phyloP scores from a whole-genome alignment of 257 asterid species.

The Solanum arcanum region DNA sequence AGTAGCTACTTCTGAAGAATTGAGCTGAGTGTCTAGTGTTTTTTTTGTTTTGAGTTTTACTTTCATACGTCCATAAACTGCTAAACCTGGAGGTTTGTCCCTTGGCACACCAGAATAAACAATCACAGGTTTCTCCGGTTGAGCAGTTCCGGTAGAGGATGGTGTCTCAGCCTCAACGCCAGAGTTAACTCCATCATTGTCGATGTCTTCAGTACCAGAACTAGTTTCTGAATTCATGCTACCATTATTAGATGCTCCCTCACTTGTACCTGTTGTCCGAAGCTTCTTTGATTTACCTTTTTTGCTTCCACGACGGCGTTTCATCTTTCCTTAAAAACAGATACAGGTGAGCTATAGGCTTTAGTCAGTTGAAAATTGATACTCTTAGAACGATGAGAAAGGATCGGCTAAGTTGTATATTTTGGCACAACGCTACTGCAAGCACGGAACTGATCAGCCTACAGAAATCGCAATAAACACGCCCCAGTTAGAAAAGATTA shows the following conservation, averaged over 20 bases:
- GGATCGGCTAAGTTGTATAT: neutral
- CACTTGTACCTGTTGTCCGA: slow-evolving; percentile 28
- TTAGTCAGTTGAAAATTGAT: neutral
- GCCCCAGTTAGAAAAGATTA: neutral
- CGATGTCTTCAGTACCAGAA: slow-evolving; percentile 46
- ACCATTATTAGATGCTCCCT: slow-evolving; percentile 36
- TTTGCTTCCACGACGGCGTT: slow-evolving; percentile 70
- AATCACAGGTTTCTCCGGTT: slow-evolving; percentile 24
- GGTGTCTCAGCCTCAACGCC: slow-evolving; percentile 57
- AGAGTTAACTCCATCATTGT: slow-evolving; percentile 60
- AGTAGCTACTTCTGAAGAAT: slow-evolving; percentile 45
- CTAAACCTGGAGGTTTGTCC: slow-evolving; percentile 38
- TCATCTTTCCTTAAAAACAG: slow-evolving; percentile 24
- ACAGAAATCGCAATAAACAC: neutral
- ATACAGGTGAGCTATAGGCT: neutral
- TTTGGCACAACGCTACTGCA: neutral
- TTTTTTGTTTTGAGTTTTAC: slow-evolving; percentile 80
- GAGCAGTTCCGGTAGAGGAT: slow-evolving; percentile 27
- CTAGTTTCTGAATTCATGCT: slow-evolving; percentile 37
- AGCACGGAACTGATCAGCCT: neutral
- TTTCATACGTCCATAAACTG: slow-evolving; percentile 74
- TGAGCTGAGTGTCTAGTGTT: slow-evolving; percentile 43
- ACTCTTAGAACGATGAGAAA: neutral
- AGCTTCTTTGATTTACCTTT: slow-evolving; percentile 63
- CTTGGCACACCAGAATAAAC: slow-evolving; percentile 22